These are phyloP conservation scores for Batkoa obscura DNA, from an alignment of 371 early-diverging fungal species.

Conservation along the genomic window DNA sequence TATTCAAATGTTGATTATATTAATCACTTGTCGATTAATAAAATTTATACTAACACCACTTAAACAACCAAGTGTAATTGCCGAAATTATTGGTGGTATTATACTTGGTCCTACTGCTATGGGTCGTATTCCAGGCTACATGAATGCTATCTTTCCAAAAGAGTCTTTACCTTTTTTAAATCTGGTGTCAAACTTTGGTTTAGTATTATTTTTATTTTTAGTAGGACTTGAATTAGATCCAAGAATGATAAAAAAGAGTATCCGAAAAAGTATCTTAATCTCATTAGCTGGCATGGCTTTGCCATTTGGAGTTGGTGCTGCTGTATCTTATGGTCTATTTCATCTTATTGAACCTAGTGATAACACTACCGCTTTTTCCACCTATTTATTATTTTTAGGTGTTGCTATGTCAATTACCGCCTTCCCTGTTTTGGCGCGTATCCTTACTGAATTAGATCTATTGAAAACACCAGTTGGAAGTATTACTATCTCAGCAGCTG, in stretches of 20 bases:
- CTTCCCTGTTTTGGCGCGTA: constrained; percentile 82
- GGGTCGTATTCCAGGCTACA: constrained; percentile 43
- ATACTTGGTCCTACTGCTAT: constrained; percentile 56
- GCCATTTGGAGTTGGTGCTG: constrained; percentile 51
- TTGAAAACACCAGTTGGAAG: constrained; percentile 60
- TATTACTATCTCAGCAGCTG: constrained; percentile 64
- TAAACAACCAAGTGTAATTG: constrained; percentile 51
- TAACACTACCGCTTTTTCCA: constrained; percentile 22
- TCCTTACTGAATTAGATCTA: constrained; percentile 67
- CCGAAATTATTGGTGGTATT: constrained; percentile 60
- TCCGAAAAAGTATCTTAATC: constrained; percentile 23
- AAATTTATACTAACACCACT: constrained; percentile 28
- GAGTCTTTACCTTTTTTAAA: constrained; percentile 40
- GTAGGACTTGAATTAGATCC: constrained; percentile 68
- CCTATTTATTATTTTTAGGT: constrained; percentile 57
- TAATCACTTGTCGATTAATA: constrained; percentile 37
- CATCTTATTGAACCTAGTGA: constrained; percentile 18
- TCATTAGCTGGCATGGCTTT: constrained; percentile 49
- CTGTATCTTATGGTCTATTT: constrained; percentile 45
- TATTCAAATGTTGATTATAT: constrained; percentile 35
- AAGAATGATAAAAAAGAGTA: constrained; percentile 20
- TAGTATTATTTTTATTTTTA: constrained; percentile 77
- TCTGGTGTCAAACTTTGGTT: constrained; percentile 67
- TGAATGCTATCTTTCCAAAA: constrained; percentile 31
- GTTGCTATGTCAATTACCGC: constrained; percentile 87